Evolutionary conservation across 495 filamentous ascomycete genomes (phyloP).

Genomic region (Penicillium coprophilum): DNA sequence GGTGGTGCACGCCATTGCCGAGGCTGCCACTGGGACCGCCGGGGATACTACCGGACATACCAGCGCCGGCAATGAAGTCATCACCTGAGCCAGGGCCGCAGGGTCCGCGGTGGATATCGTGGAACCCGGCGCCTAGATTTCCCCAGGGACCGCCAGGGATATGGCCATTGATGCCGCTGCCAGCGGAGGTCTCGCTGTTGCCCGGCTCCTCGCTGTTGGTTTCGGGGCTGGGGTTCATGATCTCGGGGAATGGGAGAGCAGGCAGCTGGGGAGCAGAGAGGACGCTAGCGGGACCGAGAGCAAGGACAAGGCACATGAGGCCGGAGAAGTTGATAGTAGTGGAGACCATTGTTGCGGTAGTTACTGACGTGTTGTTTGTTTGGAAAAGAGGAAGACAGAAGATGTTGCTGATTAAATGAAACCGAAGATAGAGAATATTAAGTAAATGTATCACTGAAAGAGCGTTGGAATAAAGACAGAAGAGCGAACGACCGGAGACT

Average conservation of each 20-base stretch:
- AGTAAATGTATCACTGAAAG: conserved; percentile 14
- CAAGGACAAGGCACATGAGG: conserved; percentile 39
- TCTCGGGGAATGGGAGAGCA: conserved; percentile 17
- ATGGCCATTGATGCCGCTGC: conserved; percentile 26
- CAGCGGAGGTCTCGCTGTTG: conserved; percentile 30
- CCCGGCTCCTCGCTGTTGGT: conserved; percentile 19
- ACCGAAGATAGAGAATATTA: conserved; percentile 13
- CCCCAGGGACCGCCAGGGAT: conserved; percentile 34
- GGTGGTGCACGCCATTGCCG: conserved; percentile 23
- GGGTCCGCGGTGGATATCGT: conserved; percentile 19
- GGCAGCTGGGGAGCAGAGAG: conserved; percentile 34
- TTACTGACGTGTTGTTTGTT: background rate
- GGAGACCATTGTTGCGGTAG: conserved; percentile 31
- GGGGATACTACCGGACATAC: conserved; percentile 32
- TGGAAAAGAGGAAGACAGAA: conserved; percentile 2
- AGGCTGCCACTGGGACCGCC: conserved; percentile 29
- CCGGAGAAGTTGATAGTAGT: conserved; percentile 34
- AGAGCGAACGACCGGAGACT: conserved; percentile 29
- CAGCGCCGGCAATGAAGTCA: conserved; percentile 23
- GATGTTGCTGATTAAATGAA: conserved; percentile 5
- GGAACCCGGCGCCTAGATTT: conserved; percentile 21
- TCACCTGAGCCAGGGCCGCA: conserved; percentile 22
- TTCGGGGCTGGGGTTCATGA: conserved; percentile 11
- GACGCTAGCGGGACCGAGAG: conserved; percentile 34
- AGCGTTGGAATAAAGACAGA: conserved; percentile 16